Evolutionary conservation across 306 rosid genomes (phyloP), one percentile per base, ranked within the genome.

Genomic region (Pyrus bretschneideri): DNA sequence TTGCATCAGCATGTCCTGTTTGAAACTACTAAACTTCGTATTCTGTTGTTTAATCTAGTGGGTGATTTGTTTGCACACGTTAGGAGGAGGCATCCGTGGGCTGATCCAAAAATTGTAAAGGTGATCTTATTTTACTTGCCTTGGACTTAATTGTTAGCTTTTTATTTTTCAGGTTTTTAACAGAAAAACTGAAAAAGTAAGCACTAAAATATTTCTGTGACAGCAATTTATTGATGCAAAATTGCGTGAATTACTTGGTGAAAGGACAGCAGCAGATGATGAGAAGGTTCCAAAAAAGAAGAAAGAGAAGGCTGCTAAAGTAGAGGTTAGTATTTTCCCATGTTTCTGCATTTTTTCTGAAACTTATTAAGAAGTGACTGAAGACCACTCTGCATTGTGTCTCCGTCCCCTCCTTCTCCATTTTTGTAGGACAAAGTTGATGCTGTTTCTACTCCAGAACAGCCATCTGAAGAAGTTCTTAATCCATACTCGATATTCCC

Each of bases 81-180:
- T 77, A 86, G 99, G 72, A 96, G 88, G 90, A 89, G 83, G 84
- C 90, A 85, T 71, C 97, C 97, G 30, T 96, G 99, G 99, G 99
- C 89, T 76, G 98, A 96, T 82, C 93, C 98, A 70, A 96, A 96
- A 86, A 86, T 88, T 77, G 97, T 84, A 54, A 96, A 96, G 97
- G 99, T 96, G 74, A 79, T 71, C 38, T 19, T 70, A 29, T n/a
- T 69, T 3, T 67, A 35, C 30, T 45, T 44, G 30, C 31, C 71
- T 21, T 60, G 21, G 40, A 63, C 23, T 11, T 76, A 23, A 23
- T 54, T 30, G 23, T 2, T 65, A 46, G 52, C n/a, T 51, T 23
- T 42, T 23, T 81, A 21, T 40, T 64, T 77, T 72, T 17, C 1
- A 22, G 7, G 21, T 1, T 15, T 51, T 17, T 15, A 51, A 51